phyloP scores from a whole-genome alignment of 768 basidiomycete genomes.

The Rhodotorula kratochvilovae region DNA sequence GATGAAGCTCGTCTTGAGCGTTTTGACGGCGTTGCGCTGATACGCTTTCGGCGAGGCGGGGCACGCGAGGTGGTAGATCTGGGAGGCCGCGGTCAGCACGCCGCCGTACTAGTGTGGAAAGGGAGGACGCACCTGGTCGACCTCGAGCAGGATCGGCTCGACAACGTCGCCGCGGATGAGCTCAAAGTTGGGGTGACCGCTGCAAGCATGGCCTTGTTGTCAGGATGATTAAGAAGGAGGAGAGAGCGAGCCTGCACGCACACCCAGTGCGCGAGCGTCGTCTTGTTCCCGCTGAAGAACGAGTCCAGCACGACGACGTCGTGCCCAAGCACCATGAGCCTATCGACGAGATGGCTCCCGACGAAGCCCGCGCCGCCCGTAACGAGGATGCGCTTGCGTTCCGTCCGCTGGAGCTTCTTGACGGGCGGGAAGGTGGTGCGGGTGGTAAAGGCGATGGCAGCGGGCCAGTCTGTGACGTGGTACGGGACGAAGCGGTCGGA shows the following conservation, averaged over 20 bases:
- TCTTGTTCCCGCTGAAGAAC: slow-evolving; percentile 97
- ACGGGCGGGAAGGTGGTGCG: slow-evolving; percentile 87
- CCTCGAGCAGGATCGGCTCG: slow-evolving; percentile 97
- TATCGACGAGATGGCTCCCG: slow-evolving; percentile 92
- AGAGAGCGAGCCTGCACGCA: background rate
- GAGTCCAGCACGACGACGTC: slow-evolving; percentile 78
- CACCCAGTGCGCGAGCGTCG: slow-evolving; percentile 91
- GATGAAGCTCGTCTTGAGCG: slow-evolving; percentile 96
- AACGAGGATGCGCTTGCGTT: slow-evolving; percentile 83
- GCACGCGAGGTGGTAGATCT: slow-evolving; percentile 98
- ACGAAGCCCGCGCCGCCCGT: slow-evolving; percentile 99
- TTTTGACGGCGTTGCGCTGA: slow-evolving; percentile 96
- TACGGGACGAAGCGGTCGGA: slow-evolving; percentile 64
- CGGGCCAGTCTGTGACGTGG: slow-evolving; percentile 20
- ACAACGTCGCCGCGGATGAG: slow-evolving; percentile 95
- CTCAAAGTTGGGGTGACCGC: slow-evolving; percentile 97
- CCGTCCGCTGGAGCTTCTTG: slow-evolving; percentile 68
- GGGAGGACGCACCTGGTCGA: slow-evolving; percentile 58
- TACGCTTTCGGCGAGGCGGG: slow-evolving; percentile 62
- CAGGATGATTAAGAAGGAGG: background rate
- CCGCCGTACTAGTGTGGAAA: background rate
- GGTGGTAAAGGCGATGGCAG: slow-evolving; percentile 69
- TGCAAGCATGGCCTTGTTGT: slow-evolving; percentile 44
- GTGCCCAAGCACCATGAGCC: slow-evolving; percentile 94
- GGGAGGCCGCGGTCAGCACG: slow-evolving; percentile 44